Conservation (phyloP, 345 rosid genomes). For the Physaria fendleri region DNA sequence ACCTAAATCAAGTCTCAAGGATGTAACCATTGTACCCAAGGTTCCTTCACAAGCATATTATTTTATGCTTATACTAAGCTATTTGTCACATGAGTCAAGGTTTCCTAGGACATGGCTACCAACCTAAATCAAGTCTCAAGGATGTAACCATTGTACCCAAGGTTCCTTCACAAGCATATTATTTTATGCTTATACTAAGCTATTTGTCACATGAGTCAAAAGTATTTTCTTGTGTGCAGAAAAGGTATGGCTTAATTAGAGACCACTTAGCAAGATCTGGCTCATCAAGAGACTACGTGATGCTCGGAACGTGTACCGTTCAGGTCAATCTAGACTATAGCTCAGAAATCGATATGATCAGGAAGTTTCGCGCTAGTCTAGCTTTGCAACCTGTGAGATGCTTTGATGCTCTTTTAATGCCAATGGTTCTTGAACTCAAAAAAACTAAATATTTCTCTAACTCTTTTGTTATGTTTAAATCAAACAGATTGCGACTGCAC, state of each 20-base stretch:
- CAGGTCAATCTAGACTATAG: conserved; percentile 49
- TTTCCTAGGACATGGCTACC: conserved; percentile 80
- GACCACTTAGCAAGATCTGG: conserved; percentile 72
- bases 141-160: conserved; percentile 76
- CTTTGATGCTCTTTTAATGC: neutral
- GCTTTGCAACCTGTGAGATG: conserved; percentile 89
- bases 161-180: conserved; percentile 33
- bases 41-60: conserved; percentile 28
- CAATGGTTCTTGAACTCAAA: neutral
- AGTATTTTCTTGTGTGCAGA: conserved; percentile 39
- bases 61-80: too few species aligned
- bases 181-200: neutral
- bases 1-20: conserved; percentile 65
- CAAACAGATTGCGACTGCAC: conserved; percentile 79
- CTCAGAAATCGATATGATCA: conserved; percentile 91
- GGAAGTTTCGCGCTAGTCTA: conserved; percentile 82
- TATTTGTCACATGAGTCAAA: neutral
- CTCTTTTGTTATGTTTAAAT: neutral
- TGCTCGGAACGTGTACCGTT: conserved; percentile 83
- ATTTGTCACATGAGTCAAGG: too few species aligned
- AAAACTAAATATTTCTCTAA: neutral
- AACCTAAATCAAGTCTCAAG: conserved; percentile 65
- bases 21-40: conserved; percentile 77
- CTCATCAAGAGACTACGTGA: conserved; percentile 62
- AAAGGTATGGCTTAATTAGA: conserved; percentile 68